These are phyloP conservation scores for Laburnicola sp. DNA, from an alignment of 2,329 filamentous ascomycete species.

Conservation along the genomic window DNA sequence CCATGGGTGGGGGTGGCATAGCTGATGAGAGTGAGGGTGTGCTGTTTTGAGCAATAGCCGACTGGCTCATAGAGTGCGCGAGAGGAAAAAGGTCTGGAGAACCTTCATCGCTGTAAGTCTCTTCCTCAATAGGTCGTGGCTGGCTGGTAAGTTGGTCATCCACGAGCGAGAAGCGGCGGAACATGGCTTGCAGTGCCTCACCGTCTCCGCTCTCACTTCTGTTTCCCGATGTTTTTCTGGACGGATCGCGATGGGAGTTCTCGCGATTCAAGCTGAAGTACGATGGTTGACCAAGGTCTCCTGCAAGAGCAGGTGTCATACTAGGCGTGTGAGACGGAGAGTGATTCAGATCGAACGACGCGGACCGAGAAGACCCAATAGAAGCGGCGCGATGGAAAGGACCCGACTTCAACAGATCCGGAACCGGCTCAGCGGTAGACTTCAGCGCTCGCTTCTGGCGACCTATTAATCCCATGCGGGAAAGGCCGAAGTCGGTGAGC, in stretches of 20 bases:
- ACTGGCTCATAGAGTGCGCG: conserved; percentile 61
- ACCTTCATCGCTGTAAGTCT: conserved; percentile 68
- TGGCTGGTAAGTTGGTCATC: conserved; percentile 49
- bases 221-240: conserved; percentile 72
- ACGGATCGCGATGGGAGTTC: conserved; percentile 61
- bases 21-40: conserved; percentile 66
- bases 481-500: conserved; percentile 95
- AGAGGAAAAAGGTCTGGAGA: conserved; percentile 77
- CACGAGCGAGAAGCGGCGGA: conserved; percentile 66
- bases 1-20: conserved; percentile 88
- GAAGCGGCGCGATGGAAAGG: conserved; percentile 86
- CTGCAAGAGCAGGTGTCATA: conserved; percentile 75
- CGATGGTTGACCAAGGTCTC: conserved; percentile 77
- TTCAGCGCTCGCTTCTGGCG: conserved; percentile 92
- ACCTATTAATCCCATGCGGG: conserved; percentile 93
- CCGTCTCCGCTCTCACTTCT: conserved; percentile 92
- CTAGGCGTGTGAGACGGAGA: conserved; percentile 85
- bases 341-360: conserved; percentile 83
- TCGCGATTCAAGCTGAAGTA: conserved; percentile 82
- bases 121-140: conserved; percentile 68
- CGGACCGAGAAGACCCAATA: conserved; percentile 85
- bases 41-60: conserved; percentile 58
- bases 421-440: conserved; percentile 73
- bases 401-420: conserved; percentile 88
- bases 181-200: conserved; percentile 80